phyloP scores from a whole-genome alignment of 441 rosid genomes.

The Flueggea neowawraea region DNA sequence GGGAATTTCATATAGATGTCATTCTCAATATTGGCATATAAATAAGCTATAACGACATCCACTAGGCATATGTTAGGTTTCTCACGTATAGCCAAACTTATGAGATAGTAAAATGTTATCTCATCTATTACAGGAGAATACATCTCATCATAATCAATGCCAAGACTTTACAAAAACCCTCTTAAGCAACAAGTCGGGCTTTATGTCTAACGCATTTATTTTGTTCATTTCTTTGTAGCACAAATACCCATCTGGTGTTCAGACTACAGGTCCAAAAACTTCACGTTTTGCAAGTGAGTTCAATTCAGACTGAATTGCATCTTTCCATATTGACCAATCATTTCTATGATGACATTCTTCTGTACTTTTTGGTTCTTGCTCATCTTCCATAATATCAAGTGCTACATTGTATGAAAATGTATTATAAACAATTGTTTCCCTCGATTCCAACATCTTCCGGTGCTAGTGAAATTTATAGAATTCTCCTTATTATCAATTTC shows the following conservation, averaged over 20 bases:
- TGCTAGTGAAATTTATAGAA: not conserved
- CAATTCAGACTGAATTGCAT: not conserved
- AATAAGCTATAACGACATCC: not conserved
- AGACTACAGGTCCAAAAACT: too few relatives aligned
- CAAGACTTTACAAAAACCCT: not conserved
- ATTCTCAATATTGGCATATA: not conserved
- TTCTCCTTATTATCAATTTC: not conserved
- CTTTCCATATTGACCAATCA: slow-evolving; percentile 5
- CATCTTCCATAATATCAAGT: not conserved
- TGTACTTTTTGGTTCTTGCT: not conserved
- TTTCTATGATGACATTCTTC: not conserved
- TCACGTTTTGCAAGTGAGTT: not conserved
- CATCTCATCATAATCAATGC: too few relatives aligned
- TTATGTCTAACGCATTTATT: not conserved
- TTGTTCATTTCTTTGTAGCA: not conserved
- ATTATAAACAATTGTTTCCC: not conserved
- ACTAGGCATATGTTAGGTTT: not conserved
- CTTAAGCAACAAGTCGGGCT: not conserved
- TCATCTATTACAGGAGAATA: not conserved
- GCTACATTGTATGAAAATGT: slow-evolving; percentile 1
- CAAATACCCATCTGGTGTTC: too few relatives aligned
- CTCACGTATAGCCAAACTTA: not conserved
- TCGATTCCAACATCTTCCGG: not conserved
- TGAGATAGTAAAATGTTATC: not conserved
- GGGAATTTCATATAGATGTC: not conserved